Evolutionary conservation across 495 filamentous ascomycete genomes (phyloP).

Genomic region (Neurospora sublineolata): DNA sequence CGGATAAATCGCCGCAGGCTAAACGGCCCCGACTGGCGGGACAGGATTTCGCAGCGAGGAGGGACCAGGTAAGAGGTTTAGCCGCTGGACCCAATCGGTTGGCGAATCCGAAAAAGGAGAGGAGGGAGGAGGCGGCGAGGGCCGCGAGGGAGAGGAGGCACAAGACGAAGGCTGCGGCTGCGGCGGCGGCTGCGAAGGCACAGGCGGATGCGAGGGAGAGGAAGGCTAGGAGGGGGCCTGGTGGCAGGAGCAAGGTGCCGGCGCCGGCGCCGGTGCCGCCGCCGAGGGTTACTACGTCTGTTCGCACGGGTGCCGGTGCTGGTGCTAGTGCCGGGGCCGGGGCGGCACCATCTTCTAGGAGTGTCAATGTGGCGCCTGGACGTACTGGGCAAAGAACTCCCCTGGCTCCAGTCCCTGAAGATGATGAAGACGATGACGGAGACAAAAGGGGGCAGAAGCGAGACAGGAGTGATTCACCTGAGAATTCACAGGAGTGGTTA

Average conservation of each 20-base stretch:
- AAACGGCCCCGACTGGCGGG: not conserved
- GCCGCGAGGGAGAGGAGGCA: not conserved
- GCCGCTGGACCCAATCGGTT: not conserved
- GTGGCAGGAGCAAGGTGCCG: not conserved
- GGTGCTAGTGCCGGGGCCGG: too few species aligned
- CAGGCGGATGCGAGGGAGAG: not conserved
- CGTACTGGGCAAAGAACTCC: not conserved
- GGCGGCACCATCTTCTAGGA: not conserved
- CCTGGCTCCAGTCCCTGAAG: not conserved
- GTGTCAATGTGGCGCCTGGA: not conserved
- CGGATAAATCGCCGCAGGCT: not conserved
- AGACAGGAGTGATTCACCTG: not conserved
- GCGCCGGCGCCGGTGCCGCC: not conserved
- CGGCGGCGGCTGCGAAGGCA: not conserved
- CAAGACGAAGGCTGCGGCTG: not conserved
- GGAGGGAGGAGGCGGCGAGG: not conserved
- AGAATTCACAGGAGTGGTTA: not conserved
- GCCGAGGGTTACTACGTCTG: not conserved
- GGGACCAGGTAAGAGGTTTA: not conserved
- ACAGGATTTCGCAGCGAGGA: not conserved
- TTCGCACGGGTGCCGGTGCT: not conserved
- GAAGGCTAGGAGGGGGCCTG: not conserved
- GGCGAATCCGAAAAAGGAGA: not conserved
- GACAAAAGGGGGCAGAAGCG: not conserved
- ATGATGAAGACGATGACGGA: not conserved